Evolutionary conservation across 768 basidiomycete species (phyloP).

Genomic region (Xerocomellus amylosporus): DNA sequence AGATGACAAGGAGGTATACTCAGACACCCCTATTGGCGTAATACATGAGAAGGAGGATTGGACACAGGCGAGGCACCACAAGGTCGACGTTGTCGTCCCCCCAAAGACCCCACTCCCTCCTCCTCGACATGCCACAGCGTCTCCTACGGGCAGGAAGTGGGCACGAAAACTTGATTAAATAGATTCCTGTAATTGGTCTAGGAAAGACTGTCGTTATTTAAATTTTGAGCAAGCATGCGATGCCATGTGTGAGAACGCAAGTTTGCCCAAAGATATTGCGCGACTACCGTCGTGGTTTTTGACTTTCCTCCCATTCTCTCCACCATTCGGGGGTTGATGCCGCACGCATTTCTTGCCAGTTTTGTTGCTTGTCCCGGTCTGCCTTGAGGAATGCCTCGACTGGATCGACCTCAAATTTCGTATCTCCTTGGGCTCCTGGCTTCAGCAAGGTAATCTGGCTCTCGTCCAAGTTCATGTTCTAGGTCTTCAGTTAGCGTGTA

Average conservation of each 20-base stretch:
- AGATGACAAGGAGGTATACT: slow-evolving; percentile 35
- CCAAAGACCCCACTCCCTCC: slow-evolving; percentile 43
- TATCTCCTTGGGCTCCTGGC: slow-evolving; percentile 7
- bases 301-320: slow-evolving; percentile 29
- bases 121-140: slow-evolving; percentile 40
- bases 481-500: neutral
- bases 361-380: slow-evolving; percentile 18
- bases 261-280: too few relatives aligned
- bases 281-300: slow-evolving; percentile 11
- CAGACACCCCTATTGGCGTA: slow-evolving; percentile 17
- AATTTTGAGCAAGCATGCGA: slow-evolving; percentile 2
- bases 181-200: slow-evolving; percentile 17
- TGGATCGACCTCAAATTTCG: slow-evolving; percentile 15
- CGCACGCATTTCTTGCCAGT: slow-evolving; percentile 25
- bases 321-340: slow-evolving; percentile 29
- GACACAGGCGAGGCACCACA: slow-evolving; percentile 24
- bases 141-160: slow-evolving; percentile 62
- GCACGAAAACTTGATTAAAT: slow-evolving; percentile 68
- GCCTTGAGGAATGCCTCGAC: slow-evolving; percentile 27
- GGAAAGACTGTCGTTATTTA: slow-evolving; percentile 18
- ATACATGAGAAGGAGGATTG: slow-evolving; percentile 31
- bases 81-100: slow-evolving; percentile 44
- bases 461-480: slow-evolving; percentile 23
- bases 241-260: too few relatives aligned
- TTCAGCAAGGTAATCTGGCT: slow-evolving; percentile 9